Conservation (phyloP, 192 early-diverging fungal species). For the Rhizoclosmatium globosum region DNA sequence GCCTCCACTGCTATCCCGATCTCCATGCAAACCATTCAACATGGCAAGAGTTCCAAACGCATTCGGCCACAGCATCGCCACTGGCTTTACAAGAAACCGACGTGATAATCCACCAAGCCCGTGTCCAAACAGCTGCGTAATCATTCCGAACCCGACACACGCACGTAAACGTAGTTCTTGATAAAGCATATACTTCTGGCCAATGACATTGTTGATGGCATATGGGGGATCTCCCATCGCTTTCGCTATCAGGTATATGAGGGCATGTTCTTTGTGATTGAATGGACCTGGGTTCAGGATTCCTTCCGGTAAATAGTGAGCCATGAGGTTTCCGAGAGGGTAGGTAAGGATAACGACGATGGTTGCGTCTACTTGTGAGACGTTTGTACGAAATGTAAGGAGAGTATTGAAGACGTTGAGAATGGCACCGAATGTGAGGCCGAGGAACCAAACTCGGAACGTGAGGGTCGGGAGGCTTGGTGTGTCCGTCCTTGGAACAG, state of each 20-base stretch:
- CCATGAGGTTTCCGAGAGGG: conserved; percentile 71
- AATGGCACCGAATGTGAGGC: conserved; percentile 27
- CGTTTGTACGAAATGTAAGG: conserved; percentile 1
- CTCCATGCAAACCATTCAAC: conserved; percentile 51
- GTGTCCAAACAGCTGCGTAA: conserved; percentile 73
- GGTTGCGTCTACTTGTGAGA: conserved; percentile 17
- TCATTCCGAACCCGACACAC: conserved; percentile 60
- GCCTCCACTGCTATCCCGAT: neutral
- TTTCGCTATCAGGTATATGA: conserved; percentile 73
- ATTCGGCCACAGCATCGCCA: conserved; percentile 89
- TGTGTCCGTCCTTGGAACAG: conserved; percentile 38
- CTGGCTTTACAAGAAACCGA: conserved; percentile 85
- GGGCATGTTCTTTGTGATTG: conserved; percentile 34
- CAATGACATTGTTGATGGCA: conserved; percentile 55
- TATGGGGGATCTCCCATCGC: conserved; percentile 45
- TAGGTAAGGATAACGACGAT: conserved; percentile 65
- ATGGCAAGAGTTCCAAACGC: conserved; percentile 45
- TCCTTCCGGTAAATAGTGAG: conserved; percentile 10
- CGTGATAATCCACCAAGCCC: conserved; percentile 77
- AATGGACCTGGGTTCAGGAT: conserved; percentile 45
- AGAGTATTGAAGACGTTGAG: neutral
- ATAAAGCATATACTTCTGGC: conserved; percentile 22
- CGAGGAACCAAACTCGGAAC: conserved; percentile 40
- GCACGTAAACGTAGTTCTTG: conserved; percentile 31
- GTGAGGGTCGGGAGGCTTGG: conserved; percentile 41